These are phyloP conservation scores for Glomus cerebriforme DNA, from an alignment of 192 early-diverging fungal species.

Conservation along the genomic window DNA sequence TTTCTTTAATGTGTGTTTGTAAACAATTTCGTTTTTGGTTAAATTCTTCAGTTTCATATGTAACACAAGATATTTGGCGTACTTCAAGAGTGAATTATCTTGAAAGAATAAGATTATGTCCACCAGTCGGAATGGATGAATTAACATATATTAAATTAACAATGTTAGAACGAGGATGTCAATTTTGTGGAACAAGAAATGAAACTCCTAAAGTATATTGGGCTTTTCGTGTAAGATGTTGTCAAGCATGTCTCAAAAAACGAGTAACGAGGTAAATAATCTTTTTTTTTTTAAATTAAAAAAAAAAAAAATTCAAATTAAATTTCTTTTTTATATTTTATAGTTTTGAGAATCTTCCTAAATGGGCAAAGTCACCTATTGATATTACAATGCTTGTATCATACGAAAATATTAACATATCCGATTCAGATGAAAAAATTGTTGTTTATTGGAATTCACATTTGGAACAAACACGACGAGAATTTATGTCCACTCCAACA, in stretches of 20 bases:
- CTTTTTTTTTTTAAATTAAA: neutral
- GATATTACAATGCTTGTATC: constrained; percentile 1
- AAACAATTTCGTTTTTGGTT: constrained; percentile 14
- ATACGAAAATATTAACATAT: neutral
- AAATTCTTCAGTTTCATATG: neutral
- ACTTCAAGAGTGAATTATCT: neutral
- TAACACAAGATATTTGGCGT: constrained; percentile 14
- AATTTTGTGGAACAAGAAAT: constrained; percentile 22
- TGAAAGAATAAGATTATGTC: neutral
- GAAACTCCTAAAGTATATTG: constrained; percentile 22
- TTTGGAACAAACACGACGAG: neutral
- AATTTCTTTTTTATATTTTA: neutral
- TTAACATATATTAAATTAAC: constrained; percentile 1
- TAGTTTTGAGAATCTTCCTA: neutral
- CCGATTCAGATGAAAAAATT: neutral
- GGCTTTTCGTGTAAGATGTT: constrained; percentile 21
- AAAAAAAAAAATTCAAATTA: neutral
- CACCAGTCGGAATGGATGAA: constrained; percentile 8
- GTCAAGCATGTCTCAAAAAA: neutral
- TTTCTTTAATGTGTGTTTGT: neutral
- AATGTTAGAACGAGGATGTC: constrained; percentile 12
- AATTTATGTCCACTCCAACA: neutral
- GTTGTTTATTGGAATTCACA: neutral
- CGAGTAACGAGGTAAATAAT: constrained; percentile 3
- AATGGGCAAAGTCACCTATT: neutral